Evolutionary conservation across 306 rosid species (phyloP), one percentile per base, ranked within the genome.

Genomic region (Cucumis cinereus): DNA sequence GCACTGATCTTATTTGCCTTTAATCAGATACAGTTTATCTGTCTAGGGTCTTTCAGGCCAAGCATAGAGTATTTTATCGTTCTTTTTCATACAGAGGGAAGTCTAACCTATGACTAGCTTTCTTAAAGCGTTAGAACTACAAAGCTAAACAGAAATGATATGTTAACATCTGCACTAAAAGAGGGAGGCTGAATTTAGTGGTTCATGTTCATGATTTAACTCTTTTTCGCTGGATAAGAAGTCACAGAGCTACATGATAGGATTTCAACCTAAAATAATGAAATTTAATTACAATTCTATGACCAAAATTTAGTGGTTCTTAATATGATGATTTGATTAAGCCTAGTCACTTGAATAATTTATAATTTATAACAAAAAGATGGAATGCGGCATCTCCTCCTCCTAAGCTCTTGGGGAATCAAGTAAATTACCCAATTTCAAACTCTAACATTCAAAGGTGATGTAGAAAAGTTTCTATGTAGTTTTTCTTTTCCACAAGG

Each of bases 1-100:
- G 41, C 57, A 89, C 73, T 62, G 36, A 55, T 66, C 69, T 68
- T 45, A 49, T 77, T 33, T 77, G 10, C 38, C 40, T 38, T 8
- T 56, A 22, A 56, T 33, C n/a, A 33, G 36, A 45, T 15, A 10
- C 1, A 69, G 22, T 45, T 24, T 45, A 23, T 43, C 17, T 69
- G 36, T 23, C 12, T 4, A 68, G 1, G 56, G 36, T 52, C n/a
- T 33, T 73, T 6, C 45, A 4, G 41, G 24, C 59, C 74, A 12
- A 68, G 23, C n/a, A 19, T 24, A 4, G 11, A 30, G 41, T 26
- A 71, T 28, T 26, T 52, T 4, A 10, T 73, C 33, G 28, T 50
- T 57, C 56, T 47, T 73, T 52, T 45, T 24, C 28, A 4, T 7
- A 14, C 11, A 45, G 40, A 45, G 22, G 8, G 30, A 69, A 23